A percentile compares a stretch with the other conserved stretches of the same genome.
Conservation (phyloP, 768 basidiomycete species). For the Tulasnella sp. region DNA sequence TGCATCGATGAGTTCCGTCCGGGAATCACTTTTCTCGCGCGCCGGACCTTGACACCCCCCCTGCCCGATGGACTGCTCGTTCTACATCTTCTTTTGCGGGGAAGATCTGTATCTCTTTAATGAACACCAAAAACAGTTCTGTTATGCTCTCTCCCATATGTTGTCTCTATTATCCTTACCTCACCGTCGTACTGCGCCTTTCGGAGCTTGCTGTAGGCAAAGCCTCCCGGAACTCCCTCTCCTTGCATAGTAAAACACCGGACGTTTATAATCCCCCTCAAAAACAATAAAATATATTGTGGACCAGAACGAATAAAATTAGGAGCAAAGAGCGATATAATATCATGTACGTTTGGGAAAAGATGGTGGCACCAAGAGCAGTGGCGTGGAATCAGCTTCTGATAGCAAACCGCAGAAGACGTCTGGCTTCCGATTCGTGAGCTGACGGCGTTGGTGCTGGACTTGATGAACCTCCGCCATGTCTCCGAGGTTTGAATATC, state of each 20-base stretch:
- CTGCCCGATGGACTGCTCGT: not conserved
- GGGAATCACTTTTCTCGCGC: not conserved
- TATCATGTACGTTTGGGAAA: not conserved
- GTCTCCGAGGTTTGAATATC: conserved; percentile 79
- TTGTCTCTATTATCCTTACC: not conserved
- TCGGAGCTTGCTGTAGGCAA: not conserved
- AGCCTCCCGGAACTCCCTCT: not conserved
- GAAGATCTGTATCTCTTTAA: not conserved
- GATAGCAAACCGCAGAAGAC: not conserved
- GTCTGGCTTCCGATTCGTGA: not conserved
- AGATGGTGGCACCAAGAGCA: not conserved
- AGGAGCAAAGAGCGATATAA: not conserved
- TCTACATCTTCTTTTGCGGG: not conserved
- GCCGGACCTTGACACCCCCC: not conserved
- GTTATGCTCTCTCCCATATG: not conserved
- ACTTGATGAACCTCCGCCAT: not conserved
- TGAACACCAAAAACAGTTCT: not conserved
- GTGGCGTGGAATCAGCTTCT: not conserved
- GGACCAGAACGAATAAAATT: conserved; percentile 9
- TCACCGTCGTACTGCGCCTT: not conserved
- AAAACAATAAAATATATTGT: not conserved
- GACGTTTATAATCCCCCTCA: not conserved
- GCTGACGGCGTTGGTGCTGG: not conserved
- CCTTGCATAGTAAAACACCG: not conserved
- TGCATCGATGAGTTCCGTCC: conserved; percentile 12